phyloP scores from a whole-genome alignment of 139 green algal species.

The Chara braunii region DNA sequence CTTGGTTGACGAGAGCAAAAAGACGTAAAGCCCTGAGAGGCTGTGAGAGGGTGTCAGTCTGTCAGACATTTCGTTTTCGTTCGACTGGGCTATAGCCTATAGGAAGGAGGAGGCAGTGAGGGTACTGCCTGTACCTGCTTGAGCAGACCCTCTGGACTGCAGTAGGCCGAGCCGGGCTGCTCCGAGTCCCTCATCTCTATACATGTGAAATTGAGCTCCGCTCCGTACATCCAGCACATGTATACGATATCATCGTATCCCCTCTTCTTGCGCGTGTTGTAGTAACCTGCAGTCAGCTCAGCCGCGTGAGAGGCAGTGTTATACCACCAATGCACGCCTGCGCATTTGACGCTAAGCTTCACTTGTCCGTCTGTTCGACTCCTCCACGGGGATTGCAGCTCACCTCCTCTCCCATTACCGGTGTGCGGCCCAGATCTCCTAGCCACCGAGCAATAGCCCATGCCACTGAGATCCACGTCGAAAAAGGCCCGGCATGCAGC shows the following conservation, averaged over 20 bases:
- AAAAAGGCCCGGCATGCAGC: constrained; percentile 34
- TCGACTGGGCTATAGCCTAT: no score
- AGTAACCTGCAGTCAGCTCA: constrained; percentile 84
- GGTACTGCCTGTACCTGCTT: constrained; percentile 59
- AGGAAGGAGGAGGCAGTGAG: no score
- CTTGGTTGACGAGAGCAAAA: no score
- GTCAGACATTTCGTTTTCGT: no score
- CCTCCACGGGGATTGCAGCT: not conserved
- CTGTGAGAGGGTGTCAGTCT: no score
- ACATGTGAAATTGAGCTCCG: constrained; percentile 86
- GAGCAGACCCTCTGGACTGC: constrained; percentile 74
- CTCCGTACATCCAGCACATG: constrained; percentile 49
- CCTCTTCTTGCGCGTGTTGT: constrained; percentile 44
- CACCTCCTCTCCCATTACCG: no score
- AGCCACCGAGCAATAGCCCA: no score
- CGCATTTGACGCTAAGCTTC: constrained; percentile 39
- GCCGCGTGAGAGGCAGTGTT: constrained; percentile 83
- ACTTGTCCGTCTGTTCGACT: not conserved
- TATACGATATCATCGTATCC: constrained; percentile 64
- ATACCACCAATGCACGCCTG: constrained; percentile 99
- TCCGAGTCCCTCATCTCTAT: constrained; percentile 97
- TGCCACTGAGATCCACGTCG: no score
- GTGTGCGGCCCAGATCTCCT: no score
- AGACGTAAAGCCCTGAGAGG: no score
- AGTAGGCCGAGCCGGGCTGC: constrained; percentile 78